A percentile compares a stretch with the other conserved stretches of the same genome.
phyloP scores from a whole-genome alignment of 1,284 basidiomycete species.

The Tylopilus sp. region DNA sequence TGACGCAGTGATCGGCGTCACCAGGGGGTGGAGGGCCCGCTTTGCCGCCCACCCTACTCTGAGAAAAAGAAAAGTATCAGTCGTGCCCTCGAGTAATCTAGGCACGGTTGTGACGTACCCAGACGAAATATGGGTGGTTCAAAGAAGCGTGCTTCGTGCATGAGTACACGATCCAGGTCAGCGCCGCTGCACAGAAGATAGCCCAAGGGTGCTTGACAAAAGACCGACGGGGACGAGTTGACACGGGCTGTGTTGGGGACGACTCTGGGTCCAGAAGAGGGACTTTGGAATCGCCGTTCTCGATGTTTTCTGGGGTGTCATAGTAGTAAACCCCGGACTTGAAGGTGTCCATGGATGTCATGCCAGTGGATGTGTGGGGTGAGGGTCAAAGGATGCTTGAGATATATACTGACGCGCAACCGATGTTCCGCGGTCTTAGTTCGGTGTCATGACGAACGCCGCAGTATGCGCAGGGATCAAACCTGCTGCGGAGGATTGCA shows the following conservation, averaged over 20 bases:
- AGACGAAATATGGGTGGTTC: neutral
- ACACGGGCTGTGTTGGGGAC: constrained; percentile 2
- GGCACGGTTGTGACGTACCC: constrained; percentile 20
- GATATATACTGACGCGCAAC: neutral
- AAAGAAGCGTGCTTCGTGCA: constrained; percentile 15
- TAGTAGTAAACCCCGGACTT: constrained; percentile 13
- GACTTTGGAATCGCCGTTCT: constrained; percentile 30
- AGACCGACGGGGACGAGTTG: neutral
- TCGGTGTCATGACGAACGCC: neutral
- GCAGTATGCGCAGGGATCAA: neutral
- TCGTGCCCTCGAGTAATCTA: neutral
- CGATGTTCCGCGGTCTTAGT: neutral
- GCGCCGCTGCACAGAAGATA: constrained; percentile 7
- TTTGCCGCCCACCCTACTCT: constrained; percentile 15
- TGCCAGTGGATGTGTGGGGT: no score
- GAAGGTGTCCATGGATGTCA: constrained; percentile 28
- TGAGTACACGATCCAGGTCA: constrained; percentile 29
- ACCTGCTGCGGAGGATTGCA: neutral
- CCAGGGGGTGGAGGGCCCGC: constrained; percentile 4
- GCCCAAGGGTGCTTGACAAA: constrained; percentile 22
- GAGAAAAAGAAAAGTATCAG: neutral
- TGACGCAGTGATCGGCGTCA: constrained; percentile 23
- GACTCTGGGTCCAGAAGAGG: constrained; percentile 7
- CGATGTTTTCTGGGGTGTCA: constrained; percentile 19
- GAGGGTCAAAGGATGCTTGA: neutral